A percentile compares a stretch with the other conserved stretches of the same genome.
These are phyloP conservation scores for Naganishia cerealis DNA, from an alignment of 1,284 basidiomycete species.

Conservation along the genomic window DNA sequence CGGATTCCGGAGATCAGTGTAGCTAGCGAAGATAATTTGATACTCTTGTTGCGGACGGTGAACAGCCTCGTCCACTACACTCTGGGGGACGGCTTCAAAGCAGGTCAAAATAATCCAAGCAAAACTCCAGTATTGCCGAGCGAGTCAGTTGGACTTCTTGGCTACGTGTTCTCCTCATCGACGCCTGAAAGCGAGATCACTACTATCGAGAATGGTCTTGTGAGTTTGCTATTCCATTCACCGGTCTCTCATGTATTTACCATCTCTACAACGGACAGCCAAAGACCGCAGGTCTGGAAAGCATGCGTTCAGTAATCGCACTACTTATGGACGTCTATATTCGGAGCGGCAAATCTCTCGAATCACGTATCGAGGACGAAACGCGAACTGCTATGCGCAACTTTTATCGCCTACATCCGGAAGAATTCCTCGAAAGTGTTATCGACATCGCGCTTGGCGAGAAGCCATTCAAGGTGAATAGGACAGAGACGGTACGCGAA, in stretches of 20 bases:
- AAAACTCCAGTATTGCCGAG: neutral
- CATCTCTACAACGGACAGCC: neutral
- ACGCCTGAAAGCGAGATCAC: slow-evolving; percentile 8
- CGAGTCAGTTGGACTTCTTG: slow-evolving; percentile 17
- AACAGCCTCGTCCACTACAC: slow-evolving; percentile 27
- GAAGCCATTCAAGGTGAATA: slow-evolving; percentile 11
- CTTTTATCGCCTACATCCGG: slow-evolving; percentile 23
- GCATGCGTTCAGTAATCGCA: slow-evolving; percentile 23
- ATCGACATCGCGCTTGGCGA: slow-evolving; percentile 22
- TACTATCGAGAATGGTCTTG: slow-evolving; percentile 20
- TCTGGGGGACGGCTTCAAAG: slow-evolving; percentile 22
- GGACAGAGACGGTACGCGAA: neutral
- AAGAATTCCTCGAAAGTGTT: slow-evolving; percentile 25
- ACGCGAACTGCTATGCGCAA: slow-evolving; percentile 1
- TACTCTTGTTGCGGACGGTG: slow-evolving; percentile 12
- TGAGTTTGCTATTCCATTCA: neutral
- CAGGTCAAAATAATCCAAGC: neutral
- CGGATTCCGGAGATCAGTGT: too few relatives aligned
- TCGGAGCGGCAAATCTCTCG: neutral
- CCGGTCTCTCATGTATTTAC: neutral
- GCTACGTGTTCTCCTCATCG: slow-evolving; percentile 19
- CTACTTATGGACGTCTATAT: slow-evolving; percentile 13
- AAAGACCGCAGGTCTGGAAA: slow-evolving; percentile 20
- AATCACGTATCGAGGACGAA: slow-evolving; percentile 8
- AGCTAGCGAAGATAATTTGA: slow-evolving; percentile 15